Evolutionary conservation across 352 stramenopile species (phyloP).

Genomic region (Peronospora destructor): DNA sequence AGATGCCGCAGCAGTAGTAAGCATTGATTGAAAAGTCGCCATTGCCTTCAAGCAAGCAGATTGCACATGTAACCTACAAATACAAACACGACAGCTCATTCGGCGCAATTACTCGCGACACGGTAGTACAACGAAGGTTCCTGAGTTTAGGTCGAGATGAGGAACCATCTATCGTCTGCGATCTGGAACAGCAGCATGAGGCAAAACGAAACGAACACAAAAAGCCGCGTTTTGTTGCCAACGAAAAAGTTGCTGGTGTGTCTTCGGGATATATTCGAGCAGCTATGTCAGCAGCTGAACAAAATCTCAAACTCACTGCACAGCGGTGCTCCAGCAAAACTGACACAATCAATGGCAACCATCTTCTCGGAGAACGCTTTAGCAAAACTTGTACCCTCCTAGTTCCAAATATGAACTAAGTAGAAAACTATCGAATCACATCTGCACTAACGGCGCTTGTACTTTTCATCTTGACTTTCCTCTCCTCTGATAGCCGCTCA

Average conservation of each 20-base stretch:
- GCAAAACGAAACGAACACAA: not conserved
- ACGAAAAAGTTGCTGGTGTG: too few species aligned
- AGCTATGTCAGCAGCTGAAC: conserved; percentile 74
- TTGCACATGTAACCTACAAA: not conserved
- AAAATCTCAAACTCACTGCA: conserved; percentile 41
- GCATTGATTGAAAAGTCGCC: not conserved
- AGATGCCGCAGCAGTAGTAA: not conserved
- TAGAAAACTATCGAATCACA: conserved; percentile 1
- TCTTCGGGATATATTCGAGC: conserved; percentile 20
- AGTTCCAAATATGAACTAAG: conserved; percentile 4
- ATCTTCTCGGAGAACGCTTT: conserved; percentile 54
- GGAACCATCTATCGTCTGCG: conserved; percentile 2
- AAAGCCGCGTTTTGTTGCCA: not conserved
- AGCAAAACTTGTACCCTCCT: conserved; percentile 39
- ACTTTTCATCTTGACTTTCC: conserved; percentile 5
- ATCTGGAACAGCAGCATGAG: conserved; percentile 26
- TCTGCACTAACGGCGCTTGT: conserved; percentile 4
- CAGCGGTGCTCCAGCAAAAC: not conserved
- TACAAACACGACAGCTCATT: not conserved
- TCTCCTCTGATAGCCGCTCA: not conserved
- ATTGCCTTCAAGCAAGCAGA: not conserved
- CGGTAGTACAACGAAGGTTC: not conserved
- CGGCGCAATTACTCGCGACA: too few species aligned
- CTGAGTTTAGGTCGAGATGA: not conserved
- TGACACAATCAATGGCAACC: conserved; percentile 14